Evolutionary conservation across 2,329 filamentous ascomycete species (phyloP).

Genomic region (Paracoccidioides lutzii): DNA sequence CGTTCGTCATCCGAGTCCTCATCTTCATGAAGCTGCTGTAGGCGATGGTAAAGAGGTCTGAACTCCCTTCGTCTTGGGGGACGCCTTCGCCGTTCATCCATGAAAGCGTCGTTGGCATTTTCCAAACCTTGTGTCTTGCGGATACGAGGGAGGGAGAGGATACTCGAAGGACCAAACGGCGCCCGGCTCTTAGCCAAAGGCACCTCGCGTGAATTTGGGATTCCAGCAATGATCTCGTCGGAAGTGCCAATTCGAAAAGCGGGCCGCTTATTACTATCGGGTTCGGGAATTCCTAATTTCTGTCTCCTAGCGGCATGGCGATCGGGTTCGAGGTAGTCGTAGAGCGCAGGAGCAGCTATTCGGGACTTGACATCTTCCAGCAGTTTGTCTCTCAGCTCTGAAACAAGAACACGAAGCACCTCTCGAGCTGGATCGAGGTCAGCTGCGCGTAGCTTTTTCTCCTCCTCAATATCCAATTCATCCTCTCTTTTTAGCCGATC

Average conservation of each 20-base stretch:
- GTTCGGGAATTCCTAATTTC: slow-evolving; percentile 63
- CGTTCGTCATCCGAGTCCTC: slow-evolving; percentile 81
- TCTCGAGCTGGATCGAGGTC: slow-evolving; percentile 84
- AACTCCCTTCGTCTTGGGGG: slow-evolving; percentile 48
- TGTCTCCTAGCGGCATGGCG: slow-evolving; percentile 69
- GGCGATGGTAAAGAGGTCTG: slow-evolving; percentile 67
- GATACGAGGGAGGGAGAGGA: slow-evolving; percentile 60
- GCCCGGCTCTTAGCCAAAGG: slow-evolving; percentile 32
- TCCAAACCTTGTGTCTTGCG: slow-evolving; percentile 51
- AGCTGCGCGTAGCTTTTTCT: slow-evolving; percentile 74
- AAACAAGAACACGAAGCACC: slow-evolving; percentile 63
- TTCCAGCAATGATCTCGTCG: slow-evolving; percentile 51
- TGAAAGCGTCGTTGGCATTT: slow-evolving; percentile 49
- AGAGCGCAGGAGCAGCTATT: slow-evolving; percentile 67
- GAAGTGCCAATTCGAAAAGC: slow-evolving; percentile 44
- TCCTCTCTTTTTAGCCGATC: slow-evolving; percentile 58
- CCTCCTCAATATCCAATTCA: slow-evolving; percentile 72
- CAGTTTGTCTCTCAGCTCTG: slow-evolving; percentile 74
- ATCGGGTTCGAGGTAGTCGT: slow-evolving; percentile 68
- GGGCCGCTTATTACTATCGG: slow-evolving; percentile 46
- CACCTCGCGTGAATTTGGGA: slow-evolving; percentile 41
- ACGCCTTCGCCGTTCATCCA: slow-evolving; percentile 53
- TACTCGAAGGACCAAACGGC: slow-evolving; percentile 22
- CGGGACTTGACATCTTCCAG: slow-evolving; percentile 80
- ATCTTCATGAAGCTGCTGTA: slow-evolving; percentile 61